Conservation (phyloP, 345 rosid species). For the Eucalyptus pumila region DNA sequence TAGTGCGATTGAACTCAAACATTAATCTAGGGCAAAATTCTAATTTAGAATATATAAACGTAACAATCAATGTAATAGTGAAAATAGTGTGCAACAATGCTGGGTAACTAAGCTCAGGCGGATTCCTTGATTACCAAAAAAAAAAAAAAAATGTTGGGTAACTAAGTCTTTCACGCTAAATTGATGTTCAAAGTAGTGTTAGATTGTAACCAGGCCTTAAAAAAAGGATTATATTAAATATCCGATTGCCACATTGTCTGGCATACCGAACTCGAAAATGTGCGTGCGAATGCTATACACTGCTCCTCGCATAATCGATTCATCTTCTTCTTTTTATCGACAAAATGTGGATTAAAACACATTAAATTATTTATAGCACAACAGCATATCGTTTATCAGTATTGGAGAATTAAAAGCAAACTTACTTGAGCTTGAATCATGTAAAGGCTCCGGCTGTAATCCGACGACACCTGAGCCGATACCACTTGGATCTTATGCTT, state of each 20-base stretch:
- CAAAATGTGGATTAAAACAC: neutral
- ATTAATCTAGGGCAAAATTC: neutral
- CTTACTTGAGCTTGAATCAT: slow-evolving; percentile 30
- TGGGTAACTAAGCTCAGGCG: neutral
- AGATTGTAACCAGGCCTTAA: neutral
- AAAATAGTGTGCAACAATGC: neutral
- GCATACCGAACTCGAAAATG: neutral
- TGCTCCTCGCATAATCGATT: neutral
- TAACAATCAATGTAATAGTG: neutral
- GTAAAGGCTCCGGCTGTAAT: slow-evolving; percentile 12
- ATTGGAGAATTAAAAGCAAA: neutral
- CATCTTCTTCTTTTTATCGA: neutral
- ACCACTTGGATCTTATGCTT: slow-evolving; percentile 39
- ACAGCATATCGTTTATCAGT: neutral
- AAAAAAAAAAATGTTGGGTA: neutral
- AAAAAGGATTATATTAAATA: neutral
- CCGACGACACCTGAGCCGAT: slow-evolving; percentile 34
- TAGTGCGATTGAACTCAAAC: neutral
- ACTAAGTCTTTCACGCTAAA: neutral
- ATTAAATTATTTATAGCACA: neutral
- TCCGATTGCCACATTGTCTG: neutral
- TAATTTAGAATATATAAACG: neutral
- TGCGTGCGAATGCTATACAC: neutral
- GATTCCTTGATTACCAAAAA: too few species aligned
- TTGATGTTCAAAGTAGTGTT: neutral